Base-by-base conservation (phyloP, 306 rosid species). In the Vigna nakashimae region DNA sequence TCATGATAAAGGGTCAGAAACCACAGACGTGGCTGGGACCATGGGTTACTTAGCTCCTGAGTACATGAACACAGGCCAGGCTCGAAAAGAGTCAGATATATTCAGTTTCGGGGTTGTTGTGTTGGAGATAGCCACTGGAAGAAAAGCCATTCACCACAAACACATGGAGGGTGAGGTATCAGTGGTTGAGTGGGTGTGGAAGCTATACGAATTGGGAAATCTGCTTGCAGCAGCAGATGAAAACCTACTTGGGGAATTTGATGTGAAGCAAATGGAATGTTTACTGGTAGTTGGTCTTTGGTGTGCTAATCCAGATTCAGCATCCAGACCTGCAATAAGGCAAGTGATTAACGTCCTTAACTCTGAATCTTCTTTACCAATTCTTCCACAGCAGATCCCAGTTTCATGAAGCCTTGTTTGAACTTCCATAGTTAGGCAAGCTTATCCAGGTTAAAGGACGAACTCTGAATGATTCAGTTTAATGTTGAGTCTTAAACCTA, bases 11-110 rank as follows among this genome's bases (percentile, higher is more conserved):
- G 84, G 46, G 7, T 64, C 55, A 13, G 79, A 76, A 55, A 87
- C 88, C 42, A 83, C 80, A 1, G 58, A 10, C 5, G 10, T 79
- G 4, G 90, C 87, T 2, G 87, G 82, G 5, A 87, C 84, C 0
- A 51, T 52, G 55, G 91, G 91, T 9, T 85, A 85, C 72, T 28
- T 87, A 5, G 87, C 85, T 1, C 87, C 89, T 2, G 84, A 84
- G 60, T 76, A 46, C 20, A 1, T 82, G 4, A 80, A 8, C 3
- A 73, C 63, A 1, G 82, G 87, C 7, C 82, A 74, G 52, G 79
- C 83, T 5, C 52, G 65, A 49, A 82, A 80, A 50, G 86, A 82
- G 65, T 69, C 80, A 0, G 89, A 87, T 36, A 55, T 80, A 20
- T 87, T 30, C 73, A 85, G 86, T 16, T 85, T 82, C 62, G 89